These are phyloP conservation scores for Musa beccarii DNA, from an alignment of 176 grass and related monocot species.

Conservation along the genomic window DNA sequence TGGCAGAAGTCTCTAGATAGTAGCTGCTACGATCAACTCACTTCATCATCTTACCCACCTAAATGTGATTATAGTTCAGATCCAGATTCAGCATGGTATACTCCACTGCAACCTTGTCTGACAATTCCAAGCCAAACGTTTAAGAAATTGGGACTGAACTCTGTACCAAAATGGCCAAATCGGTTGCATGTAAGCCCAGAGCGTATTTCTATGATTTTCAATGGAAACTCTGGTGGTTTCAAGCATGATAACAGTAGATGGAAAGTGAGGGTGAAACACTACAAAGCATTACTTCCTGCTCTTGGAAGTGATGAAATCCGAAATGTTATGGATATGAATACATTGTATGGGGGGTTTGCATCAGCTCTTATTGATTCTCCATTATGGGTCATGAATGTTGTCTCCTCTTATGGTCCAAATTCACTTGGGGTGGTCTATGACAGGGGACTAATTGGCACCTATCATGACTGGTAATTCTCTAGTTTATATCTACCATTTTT, in stretches of 20 bases:
- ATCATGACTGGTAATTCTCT: constrained; percentile 69
- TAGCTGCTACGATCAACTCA: constrained; percentile 70
- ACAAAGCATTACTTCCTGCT: constrained; percentile 53
- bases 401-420: constrained; percentile 62
- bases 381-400: constrained; percentile 95
- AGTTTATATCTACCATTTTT: not conserved
- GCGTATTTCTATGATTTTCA: constrained; percentile 48
- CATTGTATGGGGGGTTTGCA: constrained; percentile 62
- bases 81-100: constrained; percentile 79
- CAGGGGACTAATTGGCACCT: constrained; percentile 76
- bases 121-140: constrained; percentile 40
- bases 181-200: constrained; percentile 48
- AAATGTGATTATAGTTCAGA: constrained; percentile 91
- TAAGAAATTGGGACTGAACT: constrained; percentile 41
- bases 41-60: constrained; percentile 41
- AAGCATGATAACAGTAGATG: constrained; percentile 73
- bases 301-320: constrained; percentile 62
- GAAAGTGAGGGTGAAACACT: constrained; percentile 62
- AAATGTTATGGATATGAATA: constrained; percentile 95
- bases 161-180: constrained; percentile 72
- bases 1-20: constrained; percentile 64
- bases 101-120: constrained; percentile 72
- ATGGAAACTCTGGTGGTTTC: constrained; percentile 43
- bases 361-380: constrained; percentile 58
- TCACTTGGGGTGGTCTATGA: constrained; percentile 80